These are phyloP conservation scores for Keqinozyma sinolaborantium DNA, from an alignment of 1,139 yeast genomes.

Conservation along the genomic window DNA sequence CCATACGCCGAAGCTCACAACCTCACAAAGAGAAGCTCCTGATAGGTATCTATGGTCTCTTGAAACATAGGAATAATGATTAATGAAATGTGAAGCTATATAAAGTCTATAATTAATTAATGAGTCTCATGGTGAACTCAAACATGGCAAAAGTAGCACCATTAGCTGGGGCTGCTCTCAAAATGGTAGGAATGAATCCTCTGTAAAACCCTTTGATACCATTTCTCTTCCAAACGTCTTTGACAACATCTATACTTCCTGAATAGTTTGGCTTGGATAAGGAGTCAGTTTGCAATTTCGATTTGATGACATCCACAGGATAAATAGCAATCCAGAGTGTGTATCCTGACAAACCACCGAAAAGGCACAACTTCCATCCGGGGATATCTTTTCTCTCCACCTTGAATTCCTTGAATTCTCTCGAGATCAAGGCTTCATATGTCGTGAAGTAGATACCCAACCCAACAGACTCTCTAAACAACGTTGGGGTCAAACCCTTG, in stretches of 20 bases:
- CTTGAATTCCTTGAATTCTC: conserved; percentile 43
- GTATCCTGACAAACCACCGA: conserved; percentile 85
- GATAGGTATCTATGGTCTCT: not conserved
- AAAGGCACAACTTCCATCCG: conserved; percentile 78
- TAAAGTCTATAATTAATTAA: conserved; percentile 13
- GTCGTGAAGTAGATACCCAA: conserved; percentile 87
- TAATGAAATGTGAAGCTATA: not conserved
- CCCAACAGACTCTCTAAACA: conserved; percentile 80
- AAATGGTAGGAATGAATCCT: conserved; percentile 85
- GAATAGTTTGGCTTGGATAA: conserved; percentile 47
- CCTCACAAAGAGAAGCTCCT: not conserved
- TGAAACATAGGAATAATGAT: not conserved
- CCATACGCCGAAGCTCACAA: not conserved
- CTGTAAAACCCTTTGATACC: conserved; percentile 80
- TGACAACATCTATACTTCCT: conserved; percentile 53
- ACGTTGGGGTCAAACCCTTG: conserved; percentile 77
- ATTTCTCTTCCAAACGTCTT: conserved; percentile 45
- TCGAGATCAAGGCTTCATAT: conserved; percentile 77
- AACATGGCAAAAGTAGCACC: conserved; percentile 94
- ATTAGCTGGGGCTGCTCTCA: conserved; percentile 96
- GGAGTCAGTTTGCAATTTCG: conserved; percentile 81
- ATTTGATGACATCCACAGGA: conserved; percentile 84
- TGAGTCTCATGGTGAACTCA: conserved; percentile 75
- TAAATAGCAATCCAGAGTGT: conserved; percentile 78
- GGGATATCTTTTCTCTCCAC: conserved; percentile 65